These are phyloP conservation scores for Oryza meyeriana DNA, from an alignment of 176 grass and related monocot genomes.

Conservation along the genomic window DNA sequence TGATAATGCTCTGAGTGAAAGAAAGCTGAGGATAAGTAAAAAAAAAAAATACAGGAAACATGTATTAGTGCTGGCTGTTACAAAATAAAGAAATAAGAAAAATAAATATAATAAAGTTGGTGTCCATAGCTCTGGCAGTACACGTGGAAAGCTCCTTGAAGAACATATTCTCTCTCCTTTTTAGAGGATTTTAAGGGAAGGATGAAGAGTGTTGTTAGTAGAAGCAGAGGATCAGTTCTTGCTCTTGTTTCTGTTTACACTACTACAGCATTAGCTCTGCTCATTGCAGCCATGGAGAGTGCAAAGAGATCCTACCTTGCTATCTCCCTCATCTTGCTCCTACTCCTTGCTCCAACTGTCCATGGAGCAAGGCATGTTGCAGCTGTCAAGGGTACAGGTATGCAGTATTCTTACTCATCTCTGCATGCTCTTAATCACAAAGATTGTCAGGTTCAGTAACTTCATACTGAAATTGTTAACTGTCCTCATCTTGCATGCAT, in stretches of 20 bases:
- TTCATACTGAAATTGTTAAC: neutral
- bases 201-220: neutral
- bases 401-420: neutral
- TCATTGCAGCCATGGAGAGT: conserved; percentile 18
- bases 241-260: neutral
- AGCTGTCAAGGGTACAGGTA: conserved; percentile 11
- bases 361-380: conserved; percentile 8
- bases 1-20: neutral
- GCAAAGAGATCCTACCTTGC: neutral
- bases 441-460: neutral
- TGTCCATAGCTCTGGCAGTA: conserved; percentile 14
- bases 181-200: neutral
- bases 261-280: neutral
- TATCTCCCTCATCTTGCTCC: neutral
- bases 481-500: neutral
- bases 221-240: neutral
- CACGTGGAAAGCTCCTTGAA: conserved; percentile 17
- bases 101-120: neutral
- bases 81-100: neutral
- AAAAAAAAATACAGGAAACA: neutral
- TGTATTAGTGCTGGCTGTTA: conserved; percentile 23
- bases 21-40: neutral
- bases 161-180: conserved; percentile 26
- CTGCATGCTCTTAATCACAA: neutral
- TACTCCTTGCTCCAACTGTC: conserved; percentile 18